These are phyloP conservation scores for Sphaerosporella brunnea DNA, from an alignment of 495 filamentous ascomycete species.

Conservation along the genomic window DNA sequence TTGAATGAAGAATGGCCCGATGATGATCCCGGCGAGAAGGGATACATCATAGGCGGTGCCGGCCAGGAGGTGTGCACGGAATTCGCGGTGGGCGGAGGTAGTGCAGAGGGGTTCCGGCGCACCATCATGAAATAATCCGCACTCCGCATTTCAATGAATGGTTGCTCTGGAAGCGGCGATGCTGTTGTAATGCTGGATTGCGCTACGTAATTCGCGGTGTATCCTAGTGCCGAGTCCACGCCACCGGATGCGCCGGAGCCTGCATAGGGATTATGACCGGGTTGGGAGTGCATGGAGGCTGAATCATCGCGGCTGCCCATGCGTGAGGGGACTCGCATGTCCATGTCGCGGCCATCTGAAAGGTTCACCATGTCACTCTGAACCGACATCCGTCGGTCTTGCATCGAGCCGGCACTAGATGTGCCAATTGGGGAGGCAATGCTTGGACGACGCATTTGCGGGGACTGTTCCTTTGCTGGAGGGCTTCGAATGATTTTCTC, in stretches of 20 bases:
- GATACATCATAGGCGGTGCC: background rate
- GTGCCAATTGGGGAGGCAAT: conserved; percentile 2
- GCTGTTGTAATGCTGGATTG: background rate
- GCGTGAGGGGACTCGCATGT: conserved; percentile 1
- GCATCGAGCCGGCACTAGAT: background rate
- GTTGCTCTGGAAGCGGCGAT: background rate
- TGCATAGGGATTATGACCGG: background rate
- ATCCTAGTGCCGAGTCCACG: background rate
- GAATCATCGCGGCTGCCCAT: background rate
- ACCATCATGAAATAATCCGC: background rate
- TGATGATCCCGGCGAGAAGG: background rate
- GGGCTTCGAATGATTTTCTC: conserved; percentile 25
- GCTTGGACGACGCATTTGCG: conserved; percentile 9
- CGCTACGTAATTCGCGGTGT: background rate
- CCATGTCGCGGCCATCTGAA: background rate
- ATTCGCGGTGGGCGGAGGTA: background rate
- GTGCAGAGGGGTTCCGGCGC: background rate
- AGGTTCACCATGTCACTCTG: background rate
- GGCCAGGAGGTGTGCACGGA: background rate
- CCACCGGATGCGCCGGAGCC: background rate
- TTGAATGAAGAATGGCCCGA: background rate
- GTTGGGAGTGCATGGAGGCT: background rate
- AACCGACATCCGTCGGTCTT: conserved; percentile 1
- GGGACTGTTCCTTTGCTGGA: conserved; percentile 22
- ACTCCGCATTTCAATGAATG: background rate